A percentile compares a stretch with the other conserved stretches of the same genome.
Evolutionary conservation across 2,329 filamentous ascomycete genomes (phyloP).

Genomic region (Pestalotiopsis sp.): DNA sequence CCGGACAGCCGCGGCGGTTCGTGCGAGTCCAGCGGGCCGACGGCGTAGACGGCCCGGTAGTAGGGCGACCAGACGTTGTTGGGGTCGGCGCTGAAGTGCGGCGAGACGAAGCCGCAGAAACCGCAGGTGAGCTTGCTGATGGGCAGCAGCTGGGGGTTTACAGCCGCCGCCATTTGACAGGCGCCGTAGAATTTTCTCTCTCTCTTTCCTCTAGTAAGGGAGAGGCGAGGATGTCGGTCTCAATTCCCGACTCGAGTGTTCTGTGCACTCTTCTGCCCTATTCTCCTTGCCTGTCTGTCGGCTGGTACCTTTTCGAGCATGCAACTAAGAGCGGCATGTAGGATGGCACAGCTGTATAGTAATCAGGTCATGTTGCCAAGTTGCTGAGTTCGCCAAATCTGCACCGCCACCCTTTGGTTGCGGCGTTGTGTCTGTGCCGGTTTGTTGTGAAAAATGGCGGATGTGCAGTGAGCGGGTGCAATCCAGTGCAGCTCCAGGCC

Average conservation of each 20-base stretch:
- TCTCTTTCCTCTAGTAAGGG: not conserved
- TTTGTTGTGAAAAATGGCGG: not conserved
- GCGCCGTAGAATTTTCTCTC: not conserved
- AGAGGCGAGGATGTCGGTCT: not conserved
- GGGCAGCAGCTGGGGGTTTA: not conserved
- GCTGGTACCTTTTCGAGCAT: not conserved
- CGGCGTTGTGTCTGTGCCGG: not conserved
- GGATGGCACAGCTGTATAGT: not conserved
- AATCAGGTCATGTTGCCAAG: not conserved
- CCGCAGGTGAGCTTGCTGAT: slow-evolving; percentile 21
- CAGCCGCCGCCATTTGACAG: not conserved
- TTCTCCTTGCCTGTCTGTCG: not conserved
- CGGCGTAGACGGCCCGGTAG: slow-evolving; percentile 27
- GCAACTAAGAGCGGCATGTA: not conserved
- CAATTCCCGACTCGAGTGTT: too few relatives aligned
- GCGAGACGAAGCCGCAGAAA: slow-evolving; percentile 24
- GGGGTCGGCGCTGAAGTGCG: slow-evolving; percentile 13
- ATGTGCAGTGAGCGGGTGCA: too few relatives aligned
- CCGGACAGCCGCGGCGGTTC: slow-evolving; percentile 24
- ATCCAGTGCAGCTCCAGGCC: too few relatives aligned
- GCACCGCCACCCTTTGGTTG: not conserved
- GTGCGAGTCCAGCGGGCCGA: slow-evolving; percentile 11
- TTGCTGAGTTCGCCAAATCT: not conserved
- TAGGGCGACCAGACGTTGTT: slow-evolving; percentile 21
- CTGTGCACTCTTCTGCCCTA: not conserved